Conservation (phyloP, 2,329 filamentous ascomycete species). For the Drechslerella coelobrocha region DNA sequence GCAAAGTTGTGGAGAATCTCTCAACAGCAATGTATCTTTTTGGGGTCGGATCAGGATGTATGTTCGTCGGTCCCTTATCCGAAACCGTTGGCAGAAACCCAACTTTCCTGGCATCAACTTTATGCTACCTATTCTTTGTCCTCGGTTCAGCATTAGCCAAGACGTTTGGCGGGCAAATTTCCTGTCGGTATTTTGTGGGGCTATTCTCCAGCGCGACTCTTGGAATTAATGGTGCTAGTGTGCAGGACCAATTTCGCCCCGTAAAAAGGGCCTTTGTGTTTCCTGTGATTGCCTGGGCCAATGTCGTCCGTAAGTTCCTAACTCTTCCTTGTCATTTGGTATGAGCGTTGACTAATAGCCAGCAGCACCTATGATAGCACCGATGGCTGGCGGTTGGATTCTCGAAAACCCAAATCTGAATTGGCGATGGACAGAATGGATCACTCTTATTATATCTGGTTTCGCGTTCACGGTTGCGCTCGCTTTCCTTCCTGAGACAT, state of each 20-base stretch:
- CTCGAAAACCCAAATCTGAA: constrained; percentile 57
- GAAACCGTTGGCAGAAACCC: constrained; percentile 63
- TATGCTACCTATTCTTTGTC: constrained; percentile 62
- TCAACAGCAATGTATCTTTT: constrained; percentile 62
- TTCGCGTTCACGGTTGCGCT: constrained; percentile 57
- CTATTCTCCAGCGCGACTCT: constrained; percentile 58
- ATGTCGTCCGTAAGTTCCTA: constrained; percentile 57
- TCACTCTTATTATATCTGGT: constrained; percentile 58
- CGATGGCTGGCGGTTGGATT: constrained; percentile 62
- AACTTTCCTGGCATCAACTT: constrained; percentile 62
- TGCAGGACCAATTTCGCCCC: constrained; percentile 62
- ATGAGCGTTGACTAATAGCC: constrained; percentile 50
- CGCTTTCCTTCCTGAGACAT: constrained; percentile 63
- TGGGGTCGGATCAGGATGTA: constrained; percentile 62
- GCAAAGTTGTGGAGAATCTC: constrained; percentile 60
- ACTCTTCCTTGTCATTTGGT: background rate
- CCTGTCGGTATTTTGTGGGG: constrained; percentile 63
- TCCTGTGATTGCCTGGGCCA: constrained; percentile 62
- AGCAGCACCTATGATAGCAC: constrained; percentile 59
- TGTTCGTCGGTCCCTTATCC: constrained; percentile 62
- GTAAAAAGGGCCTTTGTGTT: constrained; percentile 63
- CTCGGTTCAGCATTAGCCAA: constrained; percentile 62
- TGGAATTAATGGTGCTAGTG: constrained; percentile 60
- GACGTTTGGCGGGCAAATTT: constrained; percentile 61
- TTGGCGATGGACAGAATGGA: constrained; percentile 63